Percentiles rank a stretch among this genome's conserved stretches.
Evolutionary conservation across 2,329 filamentous ascomycete species (phyloP).

Genomic region (Aspergillus brasiliensis): DNA sequence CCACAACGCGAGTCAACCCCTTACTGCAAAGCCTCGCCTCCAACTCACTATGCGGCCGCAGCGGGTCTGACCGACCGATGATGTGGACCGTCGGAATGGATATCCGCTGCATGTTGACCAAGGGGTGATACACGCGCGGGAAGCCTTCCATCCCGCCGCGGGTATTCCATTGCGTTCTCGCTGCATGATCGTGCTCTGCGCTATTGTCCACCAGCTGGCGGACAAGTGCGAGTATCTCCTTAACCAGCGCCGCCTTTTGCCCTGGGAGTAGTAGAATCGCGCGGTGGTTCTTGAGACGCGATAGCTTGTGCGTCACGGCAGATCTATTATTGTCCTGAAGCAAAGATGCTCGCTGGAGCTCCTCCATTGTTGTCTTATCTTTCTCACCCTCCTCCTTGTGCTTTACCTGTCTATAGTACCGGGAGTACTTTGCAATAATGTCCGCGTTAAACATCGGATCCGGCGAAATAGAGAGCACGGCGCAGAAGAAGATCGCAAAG

Average conservation of each 20-base stretch:
- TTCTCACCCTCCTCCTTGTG: not conserved
- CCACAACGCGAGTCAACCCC: not conserved
- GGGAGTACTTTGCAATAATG: not conserved
- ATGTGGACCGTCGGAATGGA: not conserved
- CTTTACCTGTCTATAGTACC: slow-evolving; percentile 6
- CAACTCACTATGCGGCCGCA: slow-evolving; percentile 3
- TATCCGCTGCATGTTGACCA: not conserved
- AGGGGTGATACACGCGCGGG: not conserved
- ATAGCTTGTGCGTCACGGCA: not conserved
- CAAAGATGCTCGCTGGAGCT: not conserved
- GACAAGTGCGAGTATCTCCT: not conserved
- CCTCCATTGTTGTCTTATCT: not conserved
- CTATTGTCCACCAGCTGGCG: not conserved
- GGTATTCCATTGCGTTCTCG: not conserved
- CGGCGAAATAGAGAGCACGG: slow-evolving; percentile 12
- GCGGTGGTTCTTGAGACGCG: not conserved
- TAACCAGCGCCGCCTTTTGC: not conserved
- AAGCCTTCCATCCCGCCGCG: not conserved
- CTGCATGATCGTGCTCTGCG: not conserved
- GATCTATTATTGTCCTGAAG: not conserved
- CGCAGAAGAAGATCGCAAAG: slow-evolving; percentile 8
- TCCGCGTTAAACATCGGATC: slow-evolving; percentile 9
- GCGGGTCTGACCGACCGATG: slow-evolving; percentile 1
- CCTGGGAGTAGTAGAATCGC: not conserved
- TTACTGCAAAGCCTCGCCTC: not conserved